Base-by-base conservation (phyloP, 306 rosid genomes). In the Urtica urens region DNA sequence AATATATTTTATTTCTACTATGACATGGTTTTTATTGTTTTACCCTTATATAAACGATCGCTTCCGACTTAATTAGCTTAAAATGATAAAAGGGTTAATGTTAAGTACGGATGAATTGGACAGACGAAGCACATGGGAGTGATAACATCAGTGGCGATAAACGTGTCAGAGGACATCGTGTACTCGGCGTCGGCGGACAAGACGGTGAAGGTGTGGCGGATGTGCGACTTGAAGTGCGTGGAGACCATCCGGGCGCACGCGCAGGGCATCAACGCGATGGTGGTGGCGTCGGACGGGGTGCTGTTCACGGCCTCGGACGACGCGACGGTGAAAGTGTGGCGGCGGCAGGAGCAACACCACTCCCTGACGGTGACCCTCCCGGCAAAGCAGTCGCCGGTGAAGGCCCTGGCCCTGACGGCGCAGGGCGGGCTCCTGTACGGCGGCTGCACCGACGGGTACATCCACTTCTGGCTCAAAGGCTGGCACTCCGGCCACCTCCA, bases 291-390 rank as follows among this genome's bases (percentile, higher is more conserved):
- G 3, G 97, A 84, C 3, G 93, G 97, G 0, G 72, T 90, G 0
- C 81, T 90, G 49, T 90, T 68, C 78, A 84, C 94, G 0, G 95
- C 92, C 55, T 90, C 95, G 0, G 95, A 84, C 10, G 95, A 84
- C 13, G 87, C 97, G 28, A 81, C 95, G 0, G 71, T 90, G 16
- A 64, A 70, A 59, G 93, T 90, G 1, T 88, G 95, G 95, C 87
- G 87, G 2, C 72, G 83, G 15, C 84, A 73, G 23, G 78, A 70
- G 45, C 82, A 62, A 45, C 81, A 86, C 0, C 97, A 90, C 46
- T 80, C 95, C 1, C 84, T 84, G 5, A 80, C 78, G 5, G 79
- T 84, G 16, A 79, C 94, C 5, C 72, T 84, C 9, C 93, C 85
- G 0, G 85, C 93, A 41, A 84, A 84, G 46, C 12, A 51, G 52